Percentiles rank a stretch among this genome's conserved stretches.
Evolutionary conservation across 352 stramenopile species (phyloP).

Genomic region (Phytopythium mirpurense): DNA sequence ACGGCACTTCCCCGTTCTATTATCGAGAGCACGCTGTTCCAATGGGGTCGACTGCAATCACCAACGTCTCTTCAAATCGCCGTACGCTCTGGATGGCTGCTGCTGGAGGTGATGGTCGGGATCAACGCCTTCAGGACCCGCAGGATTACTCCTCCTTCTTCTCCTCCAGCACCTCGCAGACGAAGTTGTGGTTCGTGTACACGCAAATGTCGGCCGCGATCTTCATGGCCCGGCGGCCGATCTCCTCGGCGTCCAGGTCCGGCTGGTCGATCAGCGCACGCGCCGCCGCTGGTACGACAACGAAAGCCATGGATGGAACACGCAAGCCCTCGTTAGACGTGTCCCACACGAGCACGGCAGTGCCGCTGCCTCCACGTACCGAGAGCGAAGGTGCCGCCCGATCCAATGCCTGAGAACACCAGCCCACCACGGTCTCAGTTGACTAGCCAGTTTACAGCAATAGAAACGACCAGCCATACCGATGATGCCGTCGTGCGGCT

Average conservation of each 20-base stretch:
- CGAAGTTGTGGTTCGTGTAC: conserved; percentile 98
- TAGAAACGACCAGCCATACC: conserved; percentile 13
- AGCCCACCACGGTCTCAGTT: background rate
- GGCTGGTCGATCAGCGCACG: conserved; percentile 93
- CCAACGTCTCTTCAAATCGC: too few relatives aligned
- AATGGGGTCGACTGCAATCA: background rate
- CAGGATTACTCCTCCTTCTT: conserved; percentile 21
- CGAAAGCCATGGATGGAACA: too few relatives aligned
- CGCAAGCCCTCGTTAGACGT: background rate
- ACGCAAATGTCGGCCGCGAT: conserved; percentile 98
- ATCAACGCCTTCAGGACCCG: background rate
- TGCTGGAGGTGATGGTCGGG: too few relatives aligned
- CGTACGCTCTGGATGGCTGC: too few relatives aligned
- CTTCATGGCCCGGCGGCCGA: conserved; percentile 91
- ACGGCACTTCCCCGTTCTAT: background rate
- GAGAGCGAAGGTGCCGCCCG: conserved; percentile 91
- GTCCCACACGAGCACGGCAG: background rate
- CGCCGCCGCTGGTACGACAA: conserved; percentile 79
- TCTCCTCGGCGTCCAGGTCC: conserved; percentile 92
- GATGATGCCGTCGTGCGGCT: conserved; percentile 95
- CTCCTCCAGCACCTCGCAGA: conserved; percentile 88
- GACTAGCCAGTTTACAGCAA: too few relatives aligned
- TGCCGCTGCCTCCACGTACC: conserved; percentile 34
- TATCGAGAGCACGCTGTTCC: background rate
- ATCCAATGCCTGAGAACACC: conserved; percentile 71